These are phyloP conservation scores for Xylariaceae sp. DNA, from an alignment of 2,329 filamentous ascomycete species.

Conservation along the genomic window DNA sequence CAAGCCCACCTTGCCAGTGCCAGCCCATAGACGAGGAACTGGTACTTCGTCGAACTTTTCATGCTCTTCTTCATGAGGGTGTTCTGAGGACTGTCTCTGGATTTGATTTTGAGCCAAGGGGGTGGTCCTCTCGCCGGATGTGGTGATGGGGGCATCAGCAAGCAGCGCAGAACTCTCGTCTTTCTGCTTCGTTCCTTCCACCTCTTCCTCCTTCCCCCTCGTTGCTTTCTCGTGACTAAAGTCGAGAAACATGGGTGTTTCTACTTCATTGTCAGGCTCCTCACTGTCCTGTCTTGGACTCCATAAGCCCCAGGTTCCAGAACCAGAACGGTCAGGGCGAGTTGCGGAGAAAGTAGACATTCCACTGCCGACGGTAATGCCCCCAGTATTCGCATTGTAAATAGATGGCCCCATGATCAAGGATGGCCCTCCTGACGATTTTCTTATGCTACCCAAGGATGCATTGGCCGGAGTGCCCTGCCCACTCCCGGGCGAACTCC, in stretches of 20 bases:
- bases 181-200: conserved; percentile 32
- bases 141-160: neutral
- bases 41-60: conserved; percentile 37
- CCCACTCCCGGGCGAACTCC: conserved; percentile 49
- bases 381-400: conserved; percentile 41
- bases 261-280: conserved; percentile 34
- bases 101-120: neutral
- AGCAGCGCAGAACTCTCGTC: conserved; percentile 1
- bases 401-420: conserved; percentile 35
- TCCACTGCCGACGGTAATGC: conserved; percentile 50
- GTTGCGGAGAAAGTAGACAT: conserved; percentile 34
- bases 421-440: conserved; percentile 34
- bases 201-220: conserved; percentile 32
- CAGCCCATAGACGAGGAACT: conserved; percentile 34
- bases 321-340: conserved; percentile 52
- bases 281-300: conserved; percentile 47
- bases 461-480: conserved; percentile 56
- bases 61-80: conserved; percentile 34
- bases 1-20: conserved; percentile 36
- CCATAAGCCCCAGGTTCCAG: conserved; percentile 45
- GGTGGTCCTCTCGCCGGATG: neutral
- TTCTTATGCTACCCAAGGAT: conserved; percentile 46
- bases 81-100: neutral
- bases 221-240: conserved; percentile 51
- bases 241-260: conserved; percentile 55